These are phyloP conservation scores for Penicillium sp. DNA, from an alignment of 2,329 filamentous ascomycete genomes.

Conservation along the genomic window DNA sequence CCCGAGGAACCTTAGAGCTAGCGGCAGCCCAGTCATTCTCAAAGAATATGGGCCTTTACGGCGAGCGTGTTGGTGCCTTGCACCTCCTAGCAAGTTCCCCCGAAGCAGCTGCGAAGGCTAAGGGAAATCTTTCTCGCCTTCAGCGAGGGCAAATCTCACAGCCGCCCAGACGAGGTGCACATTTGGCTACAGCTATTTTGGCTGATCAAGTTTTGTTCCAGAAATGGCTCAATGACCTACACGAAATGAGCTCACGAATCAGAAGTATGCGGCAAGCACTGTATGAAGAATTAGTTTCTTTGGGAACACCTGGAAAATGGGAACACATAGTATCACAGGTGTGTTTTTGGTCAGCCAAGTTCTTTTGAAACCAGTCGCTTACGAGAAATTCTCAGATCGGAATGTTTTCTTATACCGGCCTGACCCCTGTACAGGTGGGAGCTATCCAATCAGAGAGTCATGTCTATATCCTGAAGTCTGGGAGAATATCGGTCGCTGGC, in stretches of 20 bases:
- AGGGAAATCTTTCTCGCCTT: background rate
- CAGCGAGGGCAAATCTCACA: conserved; percentile 3
- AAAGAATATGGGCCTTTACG: conserved; percentile 8
- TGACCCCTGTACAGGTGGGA: background rate
- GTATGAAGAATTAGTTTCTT: background rate
- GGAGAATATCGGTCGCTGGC: background rate
- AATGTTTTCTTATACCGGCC: conserved; percentile 8
- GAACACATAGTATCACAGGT: conserved; percentile 4
- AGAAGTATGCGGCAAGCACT: background rate
- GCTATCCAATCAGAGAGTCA: background rate
- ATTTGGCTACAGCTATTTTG: background rate
- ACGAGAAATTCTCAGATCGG: background rate
- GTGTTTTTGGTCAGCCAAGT: too few species aligned
- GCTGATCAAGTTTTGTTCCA: background rate
- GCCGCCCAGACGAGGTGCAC: background rate
- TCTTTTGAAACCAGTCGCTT: too few species aligned
- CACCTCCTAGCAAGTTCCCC: background rate
- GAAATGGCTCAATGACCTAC: background rate
- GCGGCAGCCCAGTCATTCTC: conserved; percentile 6
- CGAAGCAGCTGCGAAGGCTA: background rate
- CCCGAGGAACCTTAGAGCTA: background rate
- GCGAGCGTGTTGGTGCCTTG: conserved; percentile 4
- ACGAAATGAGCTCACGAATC: conserved; percentile 4
- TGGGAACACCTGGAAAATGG: conserved; percentile 5
- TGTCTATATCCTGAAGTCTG: conserved; percentile 6